These are phyloP conservation scores for Diutina ranongensis DNA, from an alignment of 1,139 yeast genomes.

Conservation along the genomic window DNA sequence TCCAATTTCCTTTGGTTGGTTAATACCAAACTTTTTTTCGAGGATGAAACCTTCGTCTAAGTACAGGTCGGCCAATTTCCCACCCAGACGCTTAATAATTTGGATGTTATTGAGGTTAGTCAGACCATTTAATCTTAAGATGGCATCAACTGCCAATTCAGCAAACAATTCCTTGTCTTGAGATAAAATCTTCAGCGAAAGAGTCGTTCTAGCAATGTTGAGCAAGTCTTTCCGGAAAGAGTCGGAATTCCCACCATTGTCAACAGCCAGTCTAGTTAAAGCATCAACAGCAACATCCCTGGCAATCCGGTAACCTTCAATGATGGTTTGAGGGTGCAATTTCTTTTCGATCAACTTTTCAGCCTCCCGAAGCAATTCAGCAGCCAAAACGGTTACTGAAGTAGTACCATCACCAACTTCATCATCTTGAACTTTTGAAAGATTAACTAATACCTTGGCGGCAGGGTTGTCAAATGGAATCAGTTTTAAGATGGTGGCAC, in stretches of 20 bases:
- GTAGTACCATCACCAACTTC: conserved; percentile 99
- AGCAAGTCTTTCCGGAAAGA: conserved; percentile 68
- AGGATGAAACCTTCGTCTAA: conserved; percentile 92
- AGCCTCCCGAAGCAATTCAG: conserved; percentile 90
- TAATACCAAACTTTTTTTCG: conserved; percentile 85
- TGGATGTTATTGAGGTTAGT: conserved; percentile 94
- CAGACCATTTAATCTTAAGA: conserved; percentile 81
- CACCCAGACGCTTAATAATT: conserved; percentile 88
- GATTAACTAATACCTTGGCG: conserved; percentile 91
- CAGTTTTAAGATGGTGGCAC: conserved; percentile 90
- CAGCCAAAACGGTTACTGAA: conserved; percentile 88
- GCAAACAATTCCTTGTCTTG: conserved; percentile 90
- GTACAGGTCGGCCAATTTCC: conserved; percentile 82
- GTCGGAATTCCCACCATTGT: conserved; percentile 50
- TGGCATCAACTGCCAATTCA: conserved; percentile 87
- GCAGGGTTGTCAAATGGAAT: conserved; percentile 98
- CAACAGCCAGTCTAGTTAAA: conserved; percentile 65
- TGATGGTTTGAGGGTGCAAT: conserved; percentile 95
- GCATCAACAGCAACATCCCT: conserved; percentile 74
- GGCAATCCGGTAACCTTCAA: conserved; percentile 91
- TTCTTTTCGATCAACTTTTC: conserved; percentile 85
- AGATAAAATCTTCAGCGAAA: conserved; percentile 86
- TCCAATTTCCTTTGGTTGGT: conserved; percentile 78
- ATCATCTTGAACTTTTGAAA: conserved; percentile 95
- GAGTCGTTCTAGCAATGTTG: conserved; percentile 85